Conservation (phyloP, 2,329 filamentous ascomycete genomes). For the Fonsecaea monophora region DNA sequence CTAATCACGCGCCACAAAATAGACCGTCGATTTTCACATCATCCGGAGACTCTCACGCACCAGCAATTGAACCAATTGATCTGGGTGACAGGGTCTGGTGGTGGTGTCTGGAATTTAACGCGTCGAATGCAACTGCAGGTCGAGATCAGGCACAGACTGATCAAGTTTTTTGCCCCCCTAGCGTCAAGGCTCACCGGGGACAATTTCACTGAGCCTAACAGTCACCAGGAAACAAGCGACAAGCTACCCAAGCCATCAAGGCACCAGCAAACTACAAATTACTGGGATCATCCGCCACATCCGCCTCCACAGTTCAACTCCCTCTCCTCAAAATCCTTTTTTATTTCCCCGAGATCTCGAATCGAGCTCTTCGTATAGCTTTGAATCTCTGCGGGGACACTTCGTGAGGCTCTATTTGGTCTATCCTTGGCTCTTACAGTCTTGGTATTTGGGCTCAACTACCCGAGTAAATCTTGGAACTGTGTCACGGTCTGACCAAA, state of each 20-base stretch:
- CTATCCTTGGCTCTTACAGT: constrained; percentile 1
- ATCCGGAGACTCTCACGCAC: neutral
- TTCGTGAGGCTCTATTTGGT: constrained; percentile 23
- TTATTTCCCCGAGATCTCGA: neutral
- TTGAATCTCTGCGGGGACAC: constrained; percentile 4
- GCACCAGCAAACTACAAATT: constrained; percentile 18
- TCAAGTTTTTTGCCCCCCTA: neutral
- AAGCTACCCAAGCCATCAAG: constrained; percentile 8
- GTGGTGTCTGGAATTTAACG: neutral
- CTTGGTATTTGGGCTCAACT: neutral
- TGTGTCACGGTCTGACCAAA: neutral
- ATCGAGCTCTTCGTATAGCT: constrained; percentile 1
- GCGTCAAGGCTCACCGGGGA: neutral
- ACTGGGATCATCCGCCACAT: constrained; percentile 26
- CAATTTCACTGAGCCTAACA: neutral
- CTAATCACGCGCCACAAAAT: neutral
- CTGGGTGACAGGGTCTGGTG: neutral
- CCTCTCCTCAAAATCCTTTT: neutral
- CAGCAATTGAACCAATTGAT: neutral
- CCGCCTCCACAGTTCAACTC: constrained; percentile 19
- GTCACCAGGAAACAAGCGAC: neutral
- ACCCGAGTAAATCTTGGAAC: neutral
- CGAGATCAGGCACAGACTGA: neutral
- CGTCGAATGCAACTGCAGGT: neutral
- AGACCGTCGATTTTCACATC: neutral